Conservation (phyloP, 768 basidiomycete species). For the Suillus cothurnatus region DNA sequence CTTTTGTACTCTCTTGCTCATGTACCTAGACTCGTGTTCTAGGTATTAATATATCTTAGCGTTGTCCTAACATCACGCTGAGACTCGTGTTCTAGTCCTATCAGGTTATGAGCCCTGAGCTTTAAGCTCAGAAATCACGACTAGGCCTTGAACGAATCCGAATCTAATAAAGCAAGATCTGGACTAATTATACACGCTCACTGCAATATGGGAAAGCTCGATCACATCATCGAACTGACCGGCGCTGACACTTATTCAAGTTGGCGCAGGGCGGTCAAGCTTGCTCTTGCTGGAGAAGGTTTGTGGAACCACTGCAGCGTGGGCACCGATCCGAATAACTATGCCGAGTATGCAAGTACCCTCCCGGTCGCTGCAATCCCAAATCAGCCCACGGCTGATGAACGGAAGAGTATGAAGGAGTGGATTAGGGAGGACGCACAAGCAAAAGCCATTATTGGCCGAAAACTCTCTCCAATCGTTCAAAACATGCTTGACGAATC, state of each 20-base stretch:
- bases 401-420: neutral
- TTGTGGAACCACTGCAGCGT: neutral
- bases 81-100: no score
- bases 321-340: neutral
- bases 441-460: constrained; percentile 6
- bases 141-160: no score
- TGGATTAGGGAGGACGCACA: neutral
- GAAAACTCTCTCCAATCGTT: neutral
- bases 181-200: no score
- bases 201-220: constrained; percentile 7
- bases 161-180: no score
- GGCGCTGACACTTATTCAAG: neutral
- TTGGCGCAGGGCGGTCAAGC: neutral
- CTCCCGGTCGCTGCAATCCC: neutral
- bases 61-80: no score
- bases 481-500: fast-evolving
- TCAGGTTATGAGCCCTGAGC: no score
- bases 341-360: neutral
- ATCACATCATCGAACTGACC: constrained; percentile 12
- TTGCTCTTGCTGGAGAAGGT: neutral
- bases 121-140: no score
- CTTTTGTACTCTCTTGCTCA: no score
- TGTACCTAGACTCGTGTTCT: no score
- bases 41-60: no score
- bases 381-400: no score